Evolutionary conservation across 352 stramenopile species (phyloP), one percentile per base, ranked within the genome.

Genomic region (Globisporangium perplexum): DNA sequence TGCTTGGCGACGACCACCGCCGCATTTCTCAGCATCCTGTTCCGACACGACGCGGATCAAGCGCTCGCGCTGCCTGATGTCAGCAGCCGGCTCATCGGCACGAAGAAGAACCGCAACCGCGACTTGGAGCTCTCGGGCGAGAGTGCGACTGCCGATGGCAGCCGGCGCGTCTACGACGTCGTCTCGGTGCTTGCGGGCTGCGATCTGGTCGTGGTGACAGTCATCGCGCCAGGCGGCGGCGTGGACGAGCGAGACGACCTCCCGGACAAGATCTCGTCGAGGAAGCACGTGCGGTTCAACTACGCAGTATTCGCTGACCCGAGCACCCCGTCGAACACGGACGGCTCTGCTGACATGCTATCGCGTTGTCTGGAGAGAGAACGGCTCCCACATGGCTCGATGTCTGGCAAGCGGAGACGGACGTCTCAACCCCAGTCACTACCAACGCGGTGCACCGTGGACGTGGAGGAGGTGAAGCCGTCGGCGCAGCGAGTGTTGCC

Each of bases 91-190:
- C 55, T 90, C 5, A 52, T 77, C 26, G 71, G 75, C 23, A 71
- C 72, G 1, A 85, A 78, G 38, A 57, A 72, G 18, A 58, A 47
- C 50, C 62, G 69, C 23, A 56, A 49, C 50, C 62, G 69, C 23
- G 56, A 17, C 18, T 24, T 42, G 28, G 50, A 53, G 11, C 55
- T 57, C 44, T 26, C 62, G 28, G 54, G 50, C 17, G 57, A 61
- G 30, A 59, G 39, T 24, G 36, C 70, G 18, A 59, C 66, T 17
- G 58, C 50, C 30, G 77, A 88, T 50, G 65, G 77, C 14, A 75
- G 76, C 48, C 77, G 79, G 4, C 77, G 79, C 1, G 57, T 90
- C 20, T 90, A 90, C 47, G 77, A 88, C 30, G 73, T 88, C 24
- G 76, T 83, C 28, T 77, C 77, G 0, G 74, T 90, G 24, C 65